Evolutionary conservation across 2,329 filamentous ascomycete genomes (phyloP).

Genomic region (Diaporthe nobilis): DNA sequence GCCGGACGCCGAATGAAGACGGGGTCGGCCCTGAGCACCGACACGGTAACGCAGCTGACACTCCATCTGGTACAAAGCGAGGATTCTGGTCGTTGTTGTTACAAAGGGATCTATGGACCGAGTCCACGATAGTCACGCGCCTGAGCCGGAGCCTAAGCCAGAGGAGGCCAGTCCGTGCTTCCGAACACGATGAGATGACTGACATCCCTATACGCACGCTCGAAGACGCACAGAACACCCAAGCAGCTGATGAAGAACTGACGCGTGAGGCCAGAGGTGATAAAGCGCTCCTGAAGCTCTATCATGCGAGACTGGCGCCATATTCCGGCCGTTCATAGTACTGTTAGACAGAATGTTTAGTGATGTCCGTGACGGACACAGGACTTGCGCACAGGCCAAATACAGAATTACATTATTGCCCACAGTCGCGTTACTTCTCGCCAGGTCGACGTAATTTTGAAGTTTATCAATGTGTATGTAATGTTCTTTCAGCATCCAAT

Average conservation of each 20-base stretch:
- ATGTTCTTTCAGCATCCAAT: neutral
- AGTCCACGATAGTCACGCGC: neutral
- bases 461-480: neutral
- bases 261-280: neutral
- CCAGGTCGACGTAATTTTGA: neutral
- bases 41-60: neutral
- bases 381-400: neutral
- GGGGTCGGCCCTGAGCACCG: neutral
- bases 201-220: neutral
- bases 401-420: too few relatives aligned
- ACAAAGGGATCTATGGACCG: neutral
- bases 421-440: neutral
- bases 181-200: neutral
- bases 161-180: neutral
- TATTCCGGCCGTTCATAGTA: neutral
- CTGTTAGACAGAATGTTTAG: neutral
- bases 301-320: neutral
- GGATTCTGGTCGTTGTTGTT: constrained; percentile 11
- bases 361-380: neutral
- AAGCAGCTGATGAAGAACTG: neutral
- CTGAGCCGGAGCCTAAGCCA: neutral
- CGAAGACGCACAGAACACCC: neutral
- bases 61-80: neutral
- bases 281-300: neutral
- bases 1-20: neutral